These are phyloP conservation scores for Xylariaceae sp. DNA, from an alignment of 2,329 filamentous ascomycete genomes.

Conservation along the genomic window DNA sequence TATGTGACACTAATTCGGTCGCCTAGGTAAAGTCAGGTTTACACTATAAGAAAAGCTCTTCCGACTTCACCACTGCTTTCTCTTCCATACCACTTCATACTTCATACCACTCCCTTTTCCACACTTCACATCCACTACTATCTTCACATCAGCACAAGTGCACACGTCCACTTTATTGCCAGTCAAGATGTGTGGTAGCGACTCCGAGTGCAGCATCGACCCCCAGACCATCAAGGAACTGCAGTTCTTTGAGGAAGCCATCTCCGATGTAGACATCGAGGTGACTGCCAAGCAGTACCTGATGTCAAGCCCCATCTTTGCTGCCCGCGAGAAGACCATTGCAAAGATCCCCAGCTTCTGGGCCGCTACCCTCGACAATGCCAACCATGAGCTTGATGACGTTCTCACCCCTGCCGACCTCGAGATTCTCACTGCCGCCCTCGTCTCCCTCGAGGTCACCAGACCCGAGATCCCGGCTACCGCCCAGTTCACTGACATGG, in stretches of 20 bases:
- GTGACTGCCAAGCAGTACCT: conserved; percentile 32
- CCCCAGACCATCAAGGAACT: conserved; percentile 33
- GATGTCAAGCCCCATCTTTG: conserved; percentile 40
- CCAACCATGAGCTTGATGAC: conserved; percentile 53
- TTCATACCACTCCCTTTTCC: neutral
- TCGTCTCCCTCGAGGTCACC: conserved; percentile 51
- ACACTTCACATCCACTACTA: neutral
- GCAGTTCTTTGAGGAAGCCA: conserved; percentile 30
- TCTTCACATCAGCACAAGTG: too few species aligned
- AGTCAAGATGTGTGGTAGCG: conserved; percentile 23
- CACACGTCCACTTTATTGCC: too few species aligned
- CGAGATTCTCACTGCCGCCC: conserved; percentile 50
- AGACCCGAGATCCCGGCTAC: conserved; percentile 36
- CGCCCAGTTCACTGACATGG: conserved; percentile 31
- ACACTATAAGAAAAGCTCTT: conserved; percentile 12
- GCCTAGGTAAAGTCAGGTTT: conserved; percentile 14
- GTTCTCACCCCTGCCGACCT: conserved; percentile 57
- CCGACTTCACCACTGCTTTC: conserved; percentile 3
- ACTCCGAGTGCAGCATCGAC: conserved; percentile 28
- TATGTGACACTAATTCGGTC: conserved; percentile 9
- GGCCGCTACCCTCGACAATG: conserved; percentile 60
- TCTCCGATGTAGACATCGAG: conserved; percentile 32
- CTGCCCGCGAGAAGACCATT: conserved; percentile 54
- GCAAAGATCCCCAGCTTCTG: conserved; percentile 60
- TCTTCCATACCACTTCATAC: conserved; percentile 2